Conservation (phyloP, 306 rosid genomes). For the Fragaria vesca region DNA sequence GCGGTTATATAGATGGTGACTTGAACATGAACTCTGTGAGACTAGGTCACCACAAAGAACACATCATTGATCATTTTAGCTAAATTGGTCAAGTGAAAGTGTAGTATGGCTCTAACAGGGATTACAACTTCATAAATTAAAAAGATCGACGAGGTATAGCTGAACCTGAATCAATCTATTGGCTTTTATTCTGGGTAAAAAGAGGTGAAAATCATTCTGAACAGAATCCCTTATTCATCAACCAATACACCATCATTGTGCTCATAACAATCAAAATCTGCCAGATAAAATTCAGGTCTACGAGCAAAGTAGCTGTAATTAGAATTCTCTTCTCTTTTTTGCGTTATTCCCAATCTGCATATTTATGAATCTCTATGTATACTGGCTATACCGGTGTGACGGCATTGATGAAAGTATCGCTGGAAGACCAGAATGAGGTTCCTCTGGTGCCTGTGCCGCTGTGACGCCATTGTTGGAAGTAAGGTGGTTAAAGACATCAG, state of each 20-base stretch:
- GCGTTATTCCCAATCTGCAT: background rate
- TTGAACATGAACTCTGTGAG: background rate
- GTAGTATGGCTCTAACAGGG: background rate
- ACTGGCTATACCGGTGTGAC: background rate
- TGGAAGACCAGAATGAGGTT: background rate
- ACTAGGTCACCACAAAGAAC: background rate
- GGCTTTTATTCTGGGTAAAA: background rate
- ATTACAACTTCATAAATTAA: too few species aligned
- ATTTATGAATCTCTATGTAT: background rate
- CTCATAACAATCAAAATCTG: background rate
- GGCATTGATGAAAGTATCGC: background rate
- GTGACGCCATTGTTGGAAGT: background rate
- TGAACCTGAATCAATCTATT: background rate
- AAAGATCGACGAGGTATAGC: background rate
- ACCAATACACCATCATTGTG: background rate
- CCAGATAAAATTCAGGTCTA: background rate
- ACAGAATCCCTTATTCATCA: background rate
- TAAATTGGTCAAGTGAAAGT: background rate
- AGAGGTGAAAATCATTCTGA: background rate
- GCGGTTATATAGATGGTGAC: background rate
- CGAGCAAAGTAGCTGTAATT: background rate
- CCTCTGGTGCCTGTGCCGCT: background rate
- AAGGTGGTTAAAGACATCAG: background rate
- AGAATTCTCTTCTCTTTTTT: background rate
- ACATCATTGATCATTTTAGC: background rate